phyloP scores from a whole-genome alignment of 139 green algal genomes.

The Tetradesmus obliquus region DNA sequence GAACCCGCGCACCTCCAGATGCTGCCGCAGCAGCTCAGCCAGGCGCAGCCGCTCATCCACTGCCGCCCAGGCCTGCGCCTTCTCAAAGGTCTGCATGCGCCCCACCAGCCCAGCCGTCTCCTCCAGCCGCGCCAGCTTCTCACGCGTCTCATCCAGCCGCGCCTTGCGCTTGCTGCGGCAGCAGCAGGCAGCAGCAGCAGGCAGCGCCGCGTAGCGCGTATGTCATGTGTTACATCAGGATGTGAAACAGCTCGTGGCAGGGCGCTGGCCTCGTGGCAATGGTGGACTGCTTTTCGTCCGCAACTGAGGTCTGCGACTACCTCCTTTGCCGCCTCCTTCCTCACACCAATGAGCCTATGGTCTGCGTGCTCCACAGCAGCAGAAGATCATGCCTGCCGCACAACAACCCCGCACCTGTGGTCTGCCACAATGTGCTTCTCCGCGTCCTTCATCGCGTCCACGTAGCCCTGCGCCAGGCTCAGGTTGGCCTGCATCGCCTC shows the following conservation, averaged over 20 bases:
- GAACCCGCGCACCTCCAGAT: background rate
- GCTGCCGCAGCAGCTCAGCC: background rate
- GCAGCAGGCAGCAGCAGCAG: background rate
- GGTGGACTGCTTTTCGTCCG: background rate
- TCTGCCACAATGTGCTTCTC: background rate
- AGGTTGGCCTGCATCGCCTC: conserved; percentile 33
- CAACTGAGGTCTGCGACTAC: background rate
- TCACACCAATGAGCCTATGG: background rate
- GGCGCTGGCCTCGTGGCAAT: background rate
- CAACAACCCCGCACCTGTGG: background rate
- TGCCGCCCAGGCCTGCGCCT: conserved; percentile 22
- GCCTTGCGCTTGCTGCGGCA: conserved; percentile 22
- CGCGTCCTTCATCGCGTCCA: conserved; percentile 27
- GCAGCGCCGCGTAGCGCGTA: background rate
- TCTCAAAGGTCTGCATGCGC: conserved; percentile 37
- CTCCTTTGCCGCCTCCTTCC: background rate
- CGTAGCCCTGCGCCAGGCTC: background rate
- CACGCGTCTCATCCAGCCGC: conserved; percentile 31
- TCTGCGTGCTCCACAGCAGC: background rate
- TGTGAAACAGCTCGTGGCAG: background rate
- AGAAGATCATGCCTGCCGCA: background rate
- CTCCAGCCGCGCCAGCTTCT: conserved; percentile 46
- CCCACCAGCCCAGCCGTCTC: conserved; percentile 26
- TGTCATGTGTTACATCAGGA: background rate
- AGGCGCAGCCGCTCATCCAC: conserved; percentile 9